A percentile compares a stretch with the other conserved stretches of the same genome.
Evolutionary conservation across 441 rosid species (phyloP).

Genomic region (Pelargonium fulgidum): DNA sequence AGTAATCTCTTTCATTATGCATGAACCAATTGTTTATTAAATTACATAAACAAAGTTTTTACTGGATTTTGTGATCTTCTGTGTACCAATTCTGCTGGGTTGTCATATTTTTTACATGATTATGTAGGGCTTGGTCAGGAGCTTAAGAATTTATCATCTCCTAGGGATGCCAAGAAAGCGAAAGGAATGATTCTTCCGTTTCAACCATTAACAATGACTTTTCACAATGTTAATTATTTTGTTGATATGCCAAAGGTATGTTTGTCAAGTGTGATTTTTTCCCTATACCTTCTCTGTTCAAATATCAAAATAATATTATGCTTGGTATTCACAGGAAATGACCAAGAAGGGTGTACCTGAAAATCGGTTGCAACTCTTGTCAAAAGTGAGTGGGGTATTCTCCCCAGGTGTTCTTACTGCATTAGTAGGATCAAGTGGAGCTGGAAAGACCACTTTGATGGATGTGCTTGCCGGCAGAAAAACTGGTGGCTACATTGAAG

Average conservation of each 20-base stretch:
- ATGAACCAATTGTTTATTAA: not conserved
- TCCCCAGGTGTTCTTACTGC: conserved; percentile 92
- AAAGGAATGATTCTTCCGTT: conserved; percentile 96
- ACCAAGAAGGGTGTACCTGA: conserved; percentile 60
- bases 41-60: not conserved
- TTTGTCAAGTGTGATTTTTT: conserved; percentile 13
- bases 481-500: conserved; percentile 88
- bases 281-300: conserved; percentile 1
- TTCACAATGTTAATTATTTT: conserved; percentile 78
- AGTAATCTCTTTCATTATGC: conserved; percentile 18
- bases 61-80: not conserved
- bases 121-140: conserved; percentile 20
- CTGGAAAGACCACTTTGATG: conserved; percentile 94
- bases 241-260: conserved; percentile 88
- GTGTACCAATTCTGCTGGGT: not conserved
- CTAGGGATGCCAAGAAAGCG: conserved; percentile 29
- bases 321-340: conserved; percentile 56
- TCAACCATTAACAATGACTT: conserved; percentile 82
- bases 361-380: conserved; percentile 59
- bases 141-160: conserved; percentile 20
- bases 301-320: not conserved
- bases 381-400: conserved; percentile 80
- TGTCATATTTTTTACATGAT: conserved; percentile 3
- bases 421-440: conserved; percentile 93
- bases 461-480: conserved; percentile 97